Evolutionary conservation across 768 basidiomycete species (phyloP).

Genomic region (Neoboletus subvelutipes): DNA sequence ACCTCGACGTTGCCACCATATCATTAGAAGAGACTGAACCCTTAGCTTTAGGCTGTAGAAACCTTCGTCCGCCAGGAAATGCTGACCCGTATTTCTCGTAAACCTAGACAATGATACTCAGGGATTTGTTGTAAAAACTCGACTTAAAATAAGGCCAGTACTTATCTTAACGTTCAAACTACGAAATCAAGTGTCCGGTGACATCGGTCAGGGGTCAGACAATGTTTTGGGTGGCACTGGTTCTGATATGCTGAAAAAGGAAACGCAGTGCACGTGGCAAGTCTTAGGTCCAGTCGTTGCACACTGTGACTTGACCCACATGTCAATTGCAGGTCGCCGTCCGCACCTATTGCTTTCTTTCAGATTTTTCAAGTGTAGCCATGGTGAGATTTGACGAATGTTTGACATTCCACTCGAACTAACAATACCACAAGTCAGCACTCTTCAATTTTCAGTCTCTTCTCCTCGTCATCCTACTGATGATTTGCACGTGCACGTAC

Average conservation of each 20-base stretch:
- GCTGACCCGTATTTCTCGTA: background rate
- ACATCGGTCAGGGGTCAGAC: too few species aligned
- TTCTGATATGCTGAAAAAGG: background rate
- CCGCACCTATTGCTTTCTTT: background rate
- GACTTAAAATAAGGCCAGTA: background rate
- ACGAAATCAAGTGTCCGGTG: background rate
- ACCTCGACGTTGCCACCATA: background rate
- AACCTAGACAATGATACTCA: background rate
- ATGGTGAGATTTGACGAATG: constrained; percentile 17
- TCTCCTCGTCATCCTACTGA: constrained; percentile 86
- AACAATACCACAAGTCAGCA: constrained; percentile 62
- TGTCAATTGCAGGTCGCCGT: background rate
- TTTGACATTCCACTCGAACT: background rate
- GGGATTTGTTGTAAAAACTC: background rate
- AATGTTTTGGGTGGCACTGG: background rate
- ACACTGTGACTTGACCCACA: too few species aligned
- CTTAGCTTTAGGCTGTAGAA: background rate
- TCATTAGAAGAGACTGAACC: background rate
- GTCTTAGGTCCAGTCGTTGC: background rate
- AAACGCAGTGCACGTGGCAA: background rate
- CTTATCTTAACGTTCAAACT: background rate
- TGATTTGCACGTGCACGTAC: constrained; percentile 98
- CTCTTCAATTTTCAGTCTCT: constrained; percentile 98
- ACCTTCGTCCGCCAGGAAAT: background rate
- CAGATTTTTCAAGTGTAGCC: background rate